phyloP scores from a whole-genome alignment of 352 stramenopile species.

The Pythium coloratum region DNA sequence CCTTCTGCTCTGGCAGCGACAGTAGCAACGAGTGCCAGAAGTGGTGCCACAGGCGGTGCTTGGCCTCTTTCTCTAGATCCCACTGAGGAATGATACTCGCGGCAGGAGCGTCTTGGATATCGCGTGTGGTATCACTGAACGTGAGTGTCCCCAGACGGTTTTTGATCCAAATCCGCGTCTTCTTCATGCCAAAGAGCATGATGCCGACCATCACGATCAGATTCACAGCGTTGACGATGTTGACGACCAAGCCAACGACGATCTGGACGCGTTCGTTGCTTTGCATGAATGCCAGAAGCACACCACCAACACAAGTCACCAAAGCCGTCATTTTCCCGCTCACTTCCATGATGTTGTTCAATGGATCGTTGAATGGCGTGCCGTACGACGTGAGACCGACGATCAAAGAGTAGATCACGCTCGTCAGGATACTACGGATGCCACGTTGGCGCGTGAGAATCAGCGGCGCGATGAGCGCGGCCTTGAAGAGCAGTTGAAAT shows the following conservation, averaged over 20 bases:
- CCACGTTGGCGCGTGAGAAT: constrained; percentile 25
- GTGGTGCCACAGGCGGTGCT: constrained; percentile 51
- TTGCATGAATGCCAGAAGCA: constrained; percentile 27
- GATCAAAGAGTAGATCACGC: constrained; percentile 33
- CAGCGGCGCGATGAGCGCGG: constrained; percentile 39
- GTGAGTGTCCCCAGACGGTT: constrained; percentile 42
- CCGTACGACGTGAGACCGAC: constrained; percentile 38
- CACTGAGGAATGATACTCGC: constrained; percentile 33
- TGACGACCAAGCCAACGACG: constrained; percentile 39
- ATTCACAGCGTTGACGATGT: constrained; percentile 46
- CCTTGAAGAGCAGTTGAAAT: constrained; percentile 45
- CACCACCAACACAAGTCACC: constrained; percentile 34
- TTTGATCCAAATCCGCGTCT: constrained; percentile 36
- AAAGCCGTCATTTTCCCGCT: constrained; percentile 39
- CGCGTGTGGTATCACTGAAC: constrained; percentile 46
- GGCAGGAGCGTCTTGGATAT: constrained; percentile 33
- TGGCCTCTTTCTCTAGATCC: constrained; percentile 46
- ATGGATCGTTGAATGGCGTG: constrained; percentile 46
- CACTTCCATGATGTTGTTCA: constrained; percentile 55
- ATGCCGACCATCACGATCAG: constrained; percentile 40
- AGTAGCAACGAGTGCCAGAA: constrained; percentile 48
- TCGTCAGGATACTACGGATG: constrained; percentile 24
- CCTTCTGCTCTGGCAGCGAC: constrained; percentile 21
- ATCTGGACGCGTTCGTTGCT: constrained; percentile 15
- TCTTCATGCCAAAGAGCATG: constrained; percentile 38